These are phyloP conservation scores for Asterella californica DNA, from an alignment of 225 moss, liverwort and hornwort species.

Conservation along the genomic window DNA sequence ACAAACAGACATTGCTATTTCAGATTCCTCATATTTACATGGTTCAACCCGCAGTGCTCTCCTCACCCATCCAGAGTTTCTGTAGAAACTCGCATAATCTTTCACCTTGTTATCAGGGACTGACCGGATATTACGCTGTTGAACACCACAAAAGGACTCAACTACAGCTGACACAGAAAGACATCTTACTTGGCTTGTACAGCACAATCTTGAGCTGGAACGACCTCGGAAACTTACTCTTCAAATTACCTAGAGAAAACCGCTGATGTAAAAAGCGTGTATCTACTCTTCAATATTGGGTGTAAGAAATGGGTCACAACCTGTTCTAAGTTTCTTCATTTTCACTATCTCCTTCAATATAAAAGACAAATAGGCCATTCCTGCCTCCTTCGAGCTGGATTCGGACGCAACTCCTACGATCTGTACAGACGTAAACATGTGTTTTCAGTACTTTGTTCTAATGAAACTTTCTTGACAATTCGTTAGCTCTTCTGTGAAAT, in stretches of 20 bases:
- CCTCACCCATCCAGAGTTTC: not conserved
- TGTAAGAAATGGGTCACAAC: constrained; percentile 8
- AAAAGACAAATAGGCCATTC: constrained; percentile 53
- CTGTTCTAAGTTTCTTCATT: constrained; percentile 53
- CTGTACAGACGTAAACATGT: constrained; percentile 19
- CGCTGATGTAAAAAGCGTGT: not conserved
- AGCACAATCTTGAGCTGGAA: not conserved
- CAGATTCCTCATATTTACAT: not conserved
- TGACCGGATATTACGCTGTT: not conserved
- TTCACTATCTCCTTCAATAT: constrained; percentile 61
- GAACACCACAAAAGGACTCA: not conserved
- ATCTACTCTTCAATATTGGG: constrained; percentile 17
- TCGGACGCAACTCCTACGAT: constrained; percentile 52
- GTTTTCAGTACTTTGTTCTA: not conserved
- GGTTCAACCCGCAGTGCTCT: not conserved
- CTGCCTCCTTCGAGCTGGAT: constrained; percentile 46
- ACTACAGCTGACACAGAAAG: not conserved
- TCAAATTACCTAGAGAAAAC: not conserved
- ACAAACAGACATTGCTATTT: not conserved
- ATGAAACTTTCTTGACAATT: not conserved
- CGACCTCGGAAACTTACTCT: not conserved
- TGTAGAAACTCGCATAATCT: not conserved
- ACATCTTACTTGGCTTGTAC: not conserved
- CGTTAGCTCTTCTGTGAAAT: not conserved
- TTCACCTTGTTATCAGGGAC: not conserved